Percentiles rank a stretch among this genome's conserved stretches.
These are phyloP conservation scores for Metschnikowia borealis DNA, from an alignment of 805 yeast species.

Conservation along the genomic window DNA sequence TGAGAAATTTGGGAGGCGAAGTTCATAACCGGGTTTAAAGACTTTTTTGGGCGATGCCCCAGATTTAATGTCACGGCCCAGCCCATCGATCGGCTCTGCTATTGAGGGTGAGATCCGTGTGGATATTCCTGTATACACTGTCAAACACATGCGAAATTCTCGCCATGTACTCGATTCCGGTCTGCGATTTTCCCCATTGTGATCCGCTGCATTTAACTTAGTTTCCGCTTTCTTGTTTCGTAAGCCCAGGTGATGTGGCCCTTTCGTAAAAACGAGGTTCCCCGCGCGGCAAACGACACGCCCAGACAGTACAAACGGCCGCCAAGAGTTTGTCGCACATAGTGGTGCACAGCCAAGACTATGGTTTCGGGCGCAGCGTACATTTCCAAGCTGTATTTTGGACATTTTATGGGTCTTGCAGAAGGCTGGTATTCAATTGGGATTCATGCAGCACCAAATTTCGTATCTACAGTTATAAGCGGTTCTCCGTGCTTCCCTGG, in stretches of 20 bases:
- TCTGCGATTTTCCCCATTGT: neutral
- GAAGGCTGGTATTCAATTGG: neutral
- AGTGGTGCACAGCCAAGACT: neutral
- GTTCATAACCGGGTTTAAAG: neutral
- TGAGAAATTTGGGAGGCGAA: neutral
- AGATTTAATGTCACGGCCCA: neutral
- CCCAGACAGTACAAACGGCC: neutral
- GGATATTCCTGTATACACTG: neutral
- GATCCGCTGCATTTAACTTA: neutral
- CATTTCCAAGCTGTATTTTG: neutral
- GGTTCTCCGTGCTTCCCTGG: too few relatives aligned
- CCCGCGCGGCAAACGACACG: neutral
- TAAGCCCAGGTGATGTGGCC: neutral
- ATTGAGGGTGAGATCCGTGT: neutral
- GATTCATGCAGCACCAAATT: neutral
- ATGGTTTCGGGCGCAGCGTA: neutral
- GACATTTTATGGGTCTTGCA: neutral
- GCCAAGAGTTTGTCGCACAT: neutral
- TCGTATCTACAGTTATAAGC: neutral
- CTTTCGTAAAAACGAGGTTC: neutral
- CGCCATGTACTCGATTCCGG: neutral
- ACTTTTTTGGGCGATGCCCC: neutral
- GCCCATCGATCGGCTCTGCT: neutral
- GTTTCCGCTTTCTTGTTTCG: neutral
- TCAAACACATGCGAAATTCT: neutral